Percentiles rank a stretch among this genome's conserved stretches.
These are phyloP conservation scores for Amphirosellinia nigrospora DNA, from an alignment of 495 filamentous ascomycete genomes.

Conservation along the genomic window DNA sequence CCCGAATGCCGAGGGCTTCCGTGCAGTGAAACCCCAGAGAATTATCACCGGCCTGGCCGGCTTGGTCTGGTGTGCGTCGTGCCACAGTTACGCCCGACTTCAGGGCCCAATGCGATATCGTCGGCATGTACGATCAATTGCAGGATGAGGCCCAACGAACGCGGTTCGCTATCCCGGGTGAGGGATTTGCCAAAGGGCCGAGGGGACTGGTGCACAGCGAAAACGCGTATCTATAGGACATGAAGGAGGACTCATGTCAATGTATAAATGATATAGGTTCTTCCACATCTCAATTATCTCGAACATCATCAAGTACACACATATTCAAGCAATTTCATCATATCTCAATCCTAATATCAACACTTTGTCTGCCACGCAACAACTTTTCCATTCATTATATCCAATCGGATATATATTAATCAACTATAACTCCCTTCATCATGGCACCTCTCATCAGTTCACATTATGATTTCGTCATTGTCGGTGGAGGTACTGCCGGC, in stretches of 20 bases:
- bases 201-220: not conserved
- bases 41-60: not conserved
- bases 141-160: constrained; percentile 7
- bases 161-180: constrained; percentile 7
- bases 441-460: constrained; percentile 10
- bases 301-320: not conserved
- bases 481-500: constrained; percentile 66
- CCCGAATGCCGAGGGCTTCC: not conserved
- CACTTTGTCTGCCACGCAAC: not conserved
- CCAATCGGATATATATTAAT: not conserved
- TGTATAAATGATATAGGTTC: constrained; percentile 6
- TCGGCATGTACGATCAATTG: not conserved
- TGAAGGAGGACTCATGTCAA: not conserved
- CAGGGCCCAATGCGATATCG: not conserved
- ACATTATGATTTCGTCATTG: constrained; percentile 56
- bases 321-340: not conserved
- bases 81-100: not conserved
- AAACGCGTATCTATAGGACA: not conserved
- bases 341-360: not conserved
- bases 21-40: not conserved
- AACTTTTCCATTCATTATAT: not conserved
- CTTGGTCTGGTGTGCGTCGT: not conserved
- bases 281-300: not conserved
- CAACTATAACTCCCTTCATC: not conserved
- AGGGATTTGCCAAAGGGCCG: constrained; percentile 31